Conservation (phyloP, 2,329 filamentous ascomycete species). For the Monilinia fructicola region DNA sequence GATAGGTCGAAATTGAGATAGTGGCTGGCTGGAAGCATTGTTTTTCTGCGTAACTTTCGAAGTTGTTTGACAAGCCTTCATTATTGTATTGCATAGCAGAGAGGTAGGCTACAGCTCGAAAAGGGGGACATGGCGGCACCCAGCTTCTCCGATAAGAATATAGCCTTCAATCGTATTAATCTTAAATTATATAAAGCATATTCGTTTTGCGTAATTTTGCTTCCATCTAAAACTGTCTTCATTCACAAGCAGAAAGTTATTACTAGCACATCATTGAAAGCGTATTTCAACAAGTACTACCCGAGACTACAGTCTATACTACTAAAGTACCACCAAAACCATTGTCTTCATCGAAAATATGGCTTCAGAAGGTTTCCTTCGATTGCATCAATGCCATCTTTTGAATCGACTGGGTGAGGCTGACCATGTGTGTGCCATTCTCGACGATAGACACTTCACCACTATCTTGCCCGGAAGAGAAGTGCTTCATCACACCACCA, state of each 20-base stretch:
- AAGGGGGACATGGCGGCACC: neutral
- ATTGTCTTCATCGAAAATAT: neutral
- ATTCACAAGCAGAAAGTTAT: neutral
- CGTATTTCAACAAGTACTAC: neutral
- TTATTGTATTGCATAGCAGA: neutral
- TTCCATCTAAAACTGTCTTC: neutral
- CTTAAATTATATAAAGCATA: neutral
- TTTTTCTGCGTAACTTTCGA: neutral
- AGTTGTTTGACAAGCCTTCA: neutral
- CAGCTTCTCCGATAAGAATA: neutral
- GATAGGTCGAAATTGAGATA: neutral
- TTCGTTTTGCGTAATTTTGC: neutral
- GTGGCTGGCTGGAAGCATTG: neutral
- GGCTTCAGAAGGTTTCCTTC: neutral
- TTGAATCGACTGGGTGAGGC: neutral
- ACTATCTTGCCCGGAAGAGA: neutral
- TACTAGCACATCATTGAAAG: neutral
- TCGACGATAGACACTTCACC: neutral
- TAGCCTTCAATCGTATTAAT: neutral
- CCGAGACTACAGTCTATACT: neutral
- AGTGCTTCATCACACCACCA: neutral
- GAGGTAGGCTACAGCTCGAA: neutral
- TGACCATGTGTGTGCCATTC: neutral
- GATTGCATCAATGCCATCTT: neutral
- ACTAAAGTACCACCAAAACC: neutral